phyloP scores from a whole-genome alignment of 2,329 filamentous ascomycete species.

The Ophiostoma novo-ulmi region DNA sequence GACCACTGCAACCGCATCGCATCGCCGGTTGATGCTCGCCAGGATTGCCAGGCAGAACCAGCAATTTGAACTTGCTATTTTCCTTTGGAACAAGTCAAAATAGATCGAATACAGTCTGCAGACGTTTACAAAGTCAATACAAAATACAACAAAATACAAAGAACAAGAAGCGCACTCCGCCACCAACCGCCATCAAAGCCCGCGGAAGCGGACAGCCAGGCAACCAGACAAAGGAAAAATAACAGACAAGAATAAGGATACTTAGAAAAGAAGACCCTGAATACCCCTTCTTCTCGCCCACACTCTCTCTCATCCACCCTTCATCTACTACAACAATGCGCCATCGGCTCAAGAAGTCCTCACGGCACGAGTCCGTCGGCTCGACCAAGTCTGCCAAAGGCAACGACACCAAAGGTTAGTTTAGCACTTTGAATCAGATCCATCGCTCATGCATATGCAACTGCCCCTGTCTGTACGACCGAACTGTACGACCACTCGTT shows the following conservation, averaged over 20 bases:
- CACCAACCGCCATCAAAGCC: background rate
- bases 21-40: conserved; percentile 20
- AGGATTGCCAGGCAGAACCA: conserved; percentile 12
- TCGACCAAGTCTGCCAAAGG: conserved; percentile 22
- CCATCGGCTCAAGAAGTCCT: conserved; percentile 24
- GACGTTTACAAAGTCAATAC: no score
- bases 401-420: conserved; percentile 19
- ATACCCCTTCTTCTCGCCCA: background rate
- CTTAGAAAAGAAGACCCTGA: background rate
- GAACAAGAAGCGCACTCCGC: background rate
- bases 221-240: background rate
- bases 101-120: background rate
- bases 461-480: conserved; percentile 1
- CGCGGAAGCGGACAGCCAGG: background rate
- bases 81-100: no score
- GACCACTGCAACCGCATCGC: conserved; percentile 13
- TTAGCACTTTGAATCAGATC: background rate
- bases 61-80: no score
- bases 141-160: background rate
- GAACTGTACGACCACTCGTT: background rate
- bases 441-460: background rate
- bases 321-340: conserved; percentile 22
- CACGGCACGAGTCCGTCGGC: conserved; percentile 22
- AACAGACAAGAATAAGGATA: background rate
- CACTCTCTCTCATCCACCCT: background rate